Evolutionary conservation across 163 green algal species (phyloP), one percentile per base, ranked within the genome.

Genomic region (Trebouxiophyceae sp.): DNA sequence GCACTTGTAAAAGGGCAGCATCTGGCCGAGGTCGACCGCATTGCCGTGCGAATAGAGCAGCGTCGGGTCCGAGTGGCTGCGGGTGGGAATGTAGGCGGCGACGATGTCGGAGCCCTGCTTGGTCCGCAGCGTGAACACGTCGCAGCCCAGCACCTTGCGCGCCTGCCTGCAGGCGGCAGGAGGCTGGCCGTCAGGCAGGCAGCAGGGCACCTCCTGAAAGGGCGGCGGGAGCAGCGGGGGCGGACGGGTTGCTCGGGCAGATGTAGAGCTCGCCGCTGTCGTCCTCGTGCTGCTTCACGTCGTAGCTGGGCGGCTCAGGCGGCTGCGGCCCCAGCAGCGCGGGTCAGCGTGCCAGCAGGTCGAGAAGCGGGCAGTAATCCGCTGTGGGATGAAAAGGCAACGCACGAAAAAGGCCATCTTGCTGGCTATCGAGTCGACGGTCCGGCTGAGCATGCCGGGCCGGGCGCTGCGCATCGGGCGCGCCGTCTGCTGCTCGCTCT

Each of bases 11-110:
- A 80, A 72, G 6, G 72, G 72, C 6, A 81, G 72, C 64, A 81
- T 79, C 6, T 73, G 62, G 1, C 72, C 88, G 2, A 95, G 61
- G 73, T 95, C 88, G 26, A 93, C 87, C 12, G 88, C 88, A 60
- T 95, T 95, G 54, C 88, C 88, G 71, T 95, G 88, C 46, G 69
- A 85, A 79, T 90, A 91, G 45, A 95, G 74, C 5, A 95, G 56
- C 0, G 86, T 92, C 29, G 57, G 63, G 5, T 39, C 30, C 20
- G 54, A 33, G 20, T 72, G 23, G 0, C 22, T 45, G 68, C 65
- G 54, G 46, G 60, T 57, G 4, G 80, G 79, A 32, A 91, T 60
- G 32, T 79, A 84, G 4, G 79, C 82, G 8, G 70, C 70, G 8
- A 87, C 59, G 22, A 88, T 78, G 16, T 57, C 57, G 4, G 66